Percentiles rank a stretch among this genome's conserved stretches.
Evolutionary conservation across 1,139 yeast genomes (phyloP).

Genomic region (Blastobotrys capitulatus): DNA sequence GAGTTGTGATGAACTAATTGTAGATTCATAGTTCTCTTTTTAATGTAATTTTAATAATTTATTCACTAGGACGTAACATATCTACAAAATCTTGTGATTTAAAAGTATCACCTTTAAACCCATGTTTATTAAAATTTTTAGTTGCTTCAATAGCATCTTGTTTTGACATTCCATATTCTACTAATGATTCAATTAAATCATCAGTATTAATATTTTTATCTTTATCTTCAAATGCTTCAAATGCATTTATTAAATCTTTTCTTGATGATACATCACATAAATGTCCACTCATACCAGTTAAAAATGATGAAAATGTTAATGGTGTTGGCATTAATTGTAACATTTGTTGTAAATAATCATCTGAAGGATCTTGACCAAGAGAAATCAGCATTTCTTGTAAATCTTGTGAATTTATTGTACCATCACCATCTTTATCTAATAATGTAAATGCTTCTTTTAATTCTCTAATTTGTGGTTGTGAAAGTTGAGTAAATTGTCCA

Average conservation of each 20-base stretch:
- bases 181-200: constrained; percentile 43
- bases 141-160: constrained; percentile 49
- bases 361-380: constrained; percentile 42
- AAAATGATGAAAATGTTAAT: constrained; percentile 65
- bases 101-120: constrained; percentile 59
- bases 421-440: constrained; percentile 84
- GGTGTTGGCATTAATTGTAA: constrained; percentile 49
- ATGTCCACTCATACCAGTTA: constrained; percentile 60
- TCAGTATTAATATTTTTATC: constrained; percentile 42
- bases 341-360: constrained; percentile 37
- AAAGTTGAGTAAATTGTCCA: constrained; percentile 35
- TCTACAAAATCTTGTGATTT: constrained; percentile 43
- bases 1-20: constrained; percentile 97
- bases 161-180: constrained; percentile 49
- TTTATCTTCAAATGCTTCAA: constrained; percentile 50
- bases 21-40: constrained; percentile 51
- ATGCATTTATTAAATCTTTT: constrained; percentile 56
- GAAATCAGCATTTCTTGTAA: constrained; percentile 51
- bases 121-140: constrained; percentile 47
- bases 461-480: constrained; percentile 37
- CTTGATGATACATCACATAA: constrained; percentile 55
- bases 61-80: constrained; percentile 13
- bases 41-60: background rate
- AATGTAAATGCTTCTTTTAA: constrained; percentile 51
- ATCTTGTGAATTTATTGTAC: constrained; percentile 56